Evolutionary conservation across 1,284 basidiomycete species (phyloP).

Genomic region (Exobasidium cylindrosporum): DNA sequence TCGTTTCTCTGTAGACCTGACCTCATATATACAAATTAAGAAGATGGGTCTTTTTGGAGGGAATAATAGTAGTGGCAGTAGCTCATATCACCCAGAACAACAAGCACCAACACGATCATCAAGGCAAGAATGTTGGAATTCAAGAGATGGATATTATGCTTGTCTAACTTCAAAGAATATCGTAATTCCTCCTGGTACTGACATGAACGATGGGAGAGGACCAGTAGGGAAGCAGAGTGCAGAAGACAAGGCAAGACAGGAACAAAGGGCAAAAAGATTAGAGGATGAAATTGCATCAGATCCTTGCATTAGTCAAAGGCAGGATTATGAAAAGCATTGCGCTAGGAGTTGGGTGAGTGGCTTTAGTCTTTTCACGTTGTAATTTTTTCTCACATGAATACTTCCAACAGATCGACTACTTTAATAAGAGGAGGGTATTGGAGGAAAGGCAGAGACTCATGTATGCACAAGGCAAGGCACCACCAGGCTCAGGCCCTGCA

Average conservation of each 20-base stretch:
- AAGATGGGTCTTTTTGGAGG: background rate
- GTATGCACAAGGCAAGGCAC: constrained; percentile 32
- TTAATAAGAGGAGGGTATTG: constrained; percentile 51
- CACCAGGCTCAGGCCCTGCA: constrained; percentile 7
- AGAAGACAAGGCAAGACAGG: constrained; percentile 22
- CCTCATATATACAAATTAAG: too few species aligned
- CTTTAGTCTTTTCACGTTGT: too few species aligned
- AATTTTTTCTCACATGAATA: background rate
- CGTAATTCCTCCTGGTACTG: constrained; percentile 48
- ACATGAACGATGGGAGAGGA: constrained; percentile 46
- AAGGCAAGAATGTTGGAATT: constrained; percentile 48
- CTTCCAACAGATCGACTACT: constrained; percentile 46
- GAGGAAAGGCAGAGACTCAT: constrained; percentile 50
- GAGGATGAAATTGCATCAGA: constrained; percentile 35
- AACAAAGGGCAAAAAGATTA: constrained; percentile 20
- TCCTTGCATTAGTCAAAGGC: constrained; percentile 39
- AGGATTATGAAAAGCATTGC: constrained; percentile 45
- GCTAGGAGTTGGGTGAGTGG: constrained; percentile 52
- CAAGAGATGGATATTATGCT: constrained; percentile 47
- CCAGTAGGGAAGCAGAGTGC: constrained; percentile 20
- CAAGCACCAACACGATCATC: constrained; percentile 34
- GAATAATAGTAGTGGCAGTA: background rate
- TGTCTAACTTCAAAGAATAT: constrained; percentile 43
- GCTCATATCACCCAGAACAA: background rate
- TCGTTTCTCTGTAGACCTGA: too few species aligned